Conservation (phyloP, 1,284 basidiomycete genomes). For the Puccinia novopanici region DNA sequence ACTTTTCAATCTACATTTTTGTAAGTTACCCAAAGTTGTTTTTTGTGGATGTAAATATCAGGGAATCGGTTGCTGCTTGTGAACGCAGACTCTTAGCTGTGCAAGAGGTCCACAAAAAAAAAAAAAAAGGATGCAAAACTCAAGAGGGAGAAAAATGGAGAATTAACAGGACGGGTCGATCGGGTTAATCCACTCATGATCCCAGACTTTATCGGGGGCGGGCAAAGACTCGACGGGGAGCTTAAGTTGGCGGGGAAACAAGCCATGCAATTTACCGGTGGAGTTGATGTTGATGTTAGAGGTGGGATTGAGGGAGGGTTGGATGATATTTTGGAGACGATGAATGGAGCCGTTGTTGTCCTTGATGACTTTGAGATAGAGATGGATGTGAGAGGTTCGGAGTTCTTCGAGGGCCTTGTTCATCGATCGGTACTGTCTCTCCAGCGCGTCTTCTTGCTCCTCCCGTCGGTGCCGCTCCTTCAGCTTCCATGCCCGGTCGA, state of each 20-base stretch:
- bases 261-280: slow-evolving; percentile 61
- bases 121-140: not conserved
- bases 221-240: slow-evolving; percentile 77
- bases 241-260: slow-evolving; percentile 78
- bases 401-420: slow-evolving; percentile 46
- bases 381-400: slow-evolving; percentile 12
- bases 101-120: not conserved
- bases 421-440: slow-evolving; percentile 35
- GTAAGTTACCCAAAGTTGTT: too few relatives aligned
- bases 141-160: not conserved
- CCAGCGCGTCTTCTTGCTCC: not conserved
- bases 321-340: slow-evolving; percentile 33
- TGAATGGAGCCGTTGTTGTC: slow-evolving; percentile 31
- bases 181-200: slow-evolving; percentile 51
- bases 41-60: too few relatives aligned
- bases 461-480: slow-evolving; percentile 23
- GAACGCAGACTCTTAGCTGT: too few relatives aligned
- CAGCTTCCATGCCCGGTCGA: slow-evolving; percentile 47
- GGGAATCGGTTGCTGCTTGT: too few relatives aligned
- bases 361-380: slow-evolving; percentile 20
- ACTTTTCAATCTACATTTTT: too few relatives aligned
- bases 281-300: slow-evolving; percentile 18
- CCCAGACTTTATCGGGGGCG: slow-evolving; percentile 61
- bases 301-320: not conserved
- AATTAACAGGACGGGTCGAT: slow-evolving; percentile 17